phyloP scores from a whole-genome alignment of 2,329 filamentous ascomycete genomes.

The Grosmannia clavigera region DNA sequence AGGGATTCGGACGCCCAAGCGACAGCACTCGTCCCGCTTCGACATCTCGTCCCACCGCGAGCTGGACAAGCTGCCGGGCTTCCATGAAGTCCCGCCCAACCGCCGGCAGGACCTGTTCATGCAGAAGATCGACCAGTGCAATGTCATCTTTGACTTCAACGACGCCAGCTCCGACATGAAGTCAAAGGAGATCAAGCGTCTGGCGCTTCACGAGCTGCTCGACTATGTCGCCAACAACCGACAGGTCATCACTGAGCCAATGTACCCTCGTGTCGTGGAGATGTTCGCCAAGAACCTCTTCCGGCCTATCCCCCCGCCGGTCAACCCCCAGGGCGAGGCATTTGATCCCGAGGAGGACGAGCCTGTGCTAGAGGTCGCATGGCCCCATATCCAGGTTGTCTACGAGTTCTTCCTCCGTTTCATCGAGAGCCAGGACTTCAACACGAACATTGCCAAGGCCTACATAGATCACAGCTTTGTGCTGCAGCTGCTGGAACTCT shows the following conservation, averaged over 20 bases:
- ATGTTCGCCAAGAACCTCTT: conserved; percentile 99
- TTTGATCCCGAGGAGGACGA: conserved; percentile 99
- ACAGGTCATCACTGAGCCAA: conserved; percentile 95
- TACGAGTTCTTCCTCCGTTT: conserved; percentile 99
- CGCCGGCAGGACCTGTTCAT: conserved; percentile 94
- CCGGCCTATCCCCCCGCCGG: conserved; percentile 87
- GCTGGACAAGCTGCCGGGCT: conserved; percentile 91
- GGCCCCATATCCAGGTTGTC: conserved; percentile 98
- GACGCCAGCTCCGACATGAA: conserved; percentile 98
- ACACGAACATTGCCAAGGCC: conserved; percentile 97
- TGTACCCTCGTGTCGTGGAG: conserved; percentile 96
- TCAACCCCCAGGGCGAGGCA: conserved; percentile 95
- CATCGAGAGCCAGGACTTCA: conserved; percentile 99
- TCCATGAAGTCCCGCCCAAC: conserved; percentile 94
- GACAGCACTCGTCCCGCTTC: conserved; percentile 84
- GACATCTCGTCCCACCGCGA: conserved; percentile 96
- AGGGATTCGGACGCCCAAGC: conserved; percentile 85
- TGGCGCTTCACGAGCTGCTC: conserved; percentile 88
- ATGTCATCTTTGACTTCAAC: conserved; percentile 99
- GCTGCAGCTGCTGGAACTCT: conserved; percentile 88
- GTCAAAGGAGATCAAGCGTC: conserved; percentile 96
- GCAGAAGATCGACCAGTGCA: conserved; percentile 99
- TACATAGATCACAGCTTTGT: conserved; percentile 99
- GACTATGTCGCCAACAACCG: conserved; percentile 98
- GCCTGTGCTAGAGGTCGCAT: conserved; percentile 92